phyloP scores from a whole-genome alignment of 305 asterid genomes.

The Salvia sclarea region DNA sequence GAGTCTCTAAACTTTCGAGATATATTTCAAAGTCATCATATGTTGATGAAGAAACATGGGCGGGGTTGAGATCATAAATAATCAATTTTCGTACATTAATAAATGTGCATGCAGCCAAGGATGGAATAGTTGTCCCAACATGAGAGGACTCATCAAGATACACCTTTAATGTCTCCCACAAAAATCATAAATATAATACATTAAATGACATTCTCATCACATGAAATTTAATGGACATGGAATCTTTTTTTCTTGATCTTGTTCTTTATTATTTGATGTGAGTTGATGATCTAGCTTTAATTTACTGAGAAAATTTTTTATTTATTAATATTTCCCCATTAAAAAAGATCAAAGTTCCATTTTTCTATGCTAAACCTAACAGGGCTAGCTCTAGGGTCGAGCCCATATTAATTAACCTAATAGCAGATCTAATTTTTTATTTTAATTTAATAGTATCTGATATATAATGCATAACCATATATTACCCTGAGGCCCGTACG shows the following conservation, averaged over 20 bases:
- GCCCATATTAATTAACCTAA: not conserved
- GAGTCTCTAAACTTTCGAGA: too few relatives aligned
- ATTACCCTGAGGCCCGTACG: too few relatives aligned
- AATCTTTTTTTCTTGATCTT: constrained; percentile 29
- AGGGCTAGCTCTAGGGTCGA: not conserved
- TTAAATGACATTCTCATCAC: constrained; percentile 31
- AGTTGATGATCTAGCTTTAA: not conserved
- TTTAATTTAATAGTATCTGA: not conserved
- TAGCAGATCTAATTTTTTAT: not conserved
- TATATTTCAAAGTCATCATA: too few relatives aligned
- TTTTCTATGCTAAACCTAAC: not conserved
- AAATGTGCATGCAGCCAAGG: too few relatives aligned
- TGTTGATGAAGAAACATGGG: too few relatives aligned
- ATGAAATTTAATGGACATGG: constrained; percentile 22
- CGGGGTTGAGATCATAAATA: too few relatives aligned
- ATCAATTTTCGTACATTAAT: too few relatives aligned
- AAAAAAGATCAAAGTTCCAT: not conserved
- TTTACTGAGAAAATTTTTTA: constrained; percentile 3
- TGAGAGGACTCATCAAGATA: too few relatives aligned
- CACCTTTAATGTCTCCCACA: too few relatives aligned
- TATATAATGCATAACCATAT: not conserved
- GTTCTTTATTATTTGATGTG: not conserved
- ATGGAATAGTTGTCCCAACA: too few relatives aligned
- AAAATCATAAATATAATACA: constrained; percentile 14
- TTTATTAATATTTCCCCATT: not conserved